phyloP scores from a whole-genome alignment of 345 rosid species.

The Eucalyptus curtisii region DNA sequence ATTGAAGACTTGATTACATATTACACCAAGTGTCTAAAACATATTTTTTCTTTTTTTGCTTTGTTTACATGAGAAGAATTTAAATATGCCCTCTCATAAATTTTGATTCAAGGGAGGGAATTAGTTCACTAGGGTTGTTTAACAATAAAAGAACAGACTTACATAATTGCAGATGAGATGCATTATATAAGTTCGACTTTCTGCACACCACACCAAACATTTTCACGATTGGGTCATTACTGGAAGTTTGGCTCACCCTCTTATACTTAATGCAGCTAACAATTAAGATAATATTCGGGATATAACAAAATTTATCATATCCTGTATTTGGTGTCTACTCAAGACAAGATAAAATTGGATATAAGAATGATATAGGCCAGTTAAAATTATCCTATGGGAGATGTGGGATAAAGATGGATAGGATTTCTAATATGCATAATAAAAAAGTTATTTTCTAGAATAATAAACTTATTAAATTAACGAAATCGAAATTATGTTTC shows the following conservation, averaged over 20 bases:
- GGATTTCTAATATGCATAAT: too few relatives aligned
- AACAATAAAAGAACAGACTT: background rate
- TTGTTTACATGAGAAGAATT: background rate
- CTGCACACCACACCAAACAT: fast-evolving
- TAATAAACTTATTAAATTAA: too few relatives aligned
- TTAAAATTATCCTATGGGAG: too few relatives aligned
- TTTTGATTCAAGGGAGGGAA: background rate
- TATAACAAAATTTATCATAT: too few relatives aligned
- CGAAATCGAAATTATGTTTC: too few relatives aligned
- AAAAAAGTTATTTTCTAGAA: too few relatives aligned
- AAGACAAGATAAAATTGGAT: too few relatives aligned
- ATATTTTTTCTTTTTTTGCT: fast-evolving
- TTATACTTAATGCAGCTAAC: fast-evolving
- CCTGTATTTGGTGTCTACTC: fast-evolving
- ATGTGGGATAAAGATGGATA: fast-evolving
- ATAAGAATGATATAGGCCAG: fast-evolving
- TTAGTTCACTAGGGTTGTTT: background rate
- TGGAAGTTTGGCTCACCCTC: background rate
- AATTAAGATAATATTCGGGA: too few relatives aligned
- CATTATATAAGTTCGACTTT: background rate
- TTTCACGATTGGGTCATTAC: background rate
- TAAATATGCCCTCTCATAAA: background rate
- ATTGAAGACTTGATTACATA: background rate
- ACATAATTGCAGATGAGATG: background rate
- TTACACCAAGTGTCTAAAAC: too few relatives aligned